Conservation (phyloP, 257 asterid genomes). For the Solanum okadae region DNA sequence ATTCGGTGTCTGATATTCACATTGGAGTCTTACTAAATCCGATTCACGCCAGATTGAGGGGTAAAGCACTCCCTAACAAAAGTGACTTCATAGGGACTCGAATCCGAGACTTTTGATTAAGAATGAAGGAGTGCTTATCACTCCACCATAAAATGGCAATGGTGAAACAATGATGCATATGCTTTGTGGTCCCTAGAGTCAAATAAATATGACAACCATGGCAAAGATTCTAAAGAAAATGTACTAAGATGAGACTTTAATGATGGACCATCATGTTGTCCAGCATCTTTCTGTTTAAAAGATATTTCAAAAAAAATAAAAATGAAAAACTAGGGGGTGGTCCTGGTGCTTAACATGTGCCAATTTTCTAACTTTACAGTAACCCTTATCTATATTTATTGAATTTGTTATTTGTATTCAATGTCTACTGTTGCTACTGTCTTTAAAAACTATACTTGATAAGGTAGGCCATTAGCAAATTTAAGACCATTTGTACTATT, state of each 20-base stretch:
- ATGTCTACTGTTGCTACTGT: background rate
- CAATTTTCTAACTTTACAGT: background rate
- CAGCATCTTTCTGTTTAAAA: background rate
- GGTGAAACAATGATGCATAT: background rate
- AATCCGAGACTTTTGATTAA: no score
- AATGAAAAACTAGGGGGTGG: background rate
- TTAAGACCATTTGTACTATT: background rate
- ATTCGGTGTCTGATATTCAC: no score
- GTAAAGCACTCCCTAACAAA: no score
- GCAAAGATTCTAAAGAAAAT: background rate
- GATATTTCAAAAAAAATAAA: background rate
- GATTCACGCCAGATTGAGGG: no score
- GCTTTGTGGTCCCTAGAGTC: background rate
- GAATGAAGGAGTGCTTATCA: background rate
- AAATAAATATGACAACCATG: background rate
- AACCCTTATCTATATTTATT: background rate
- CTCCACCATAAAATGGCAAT: background rate
- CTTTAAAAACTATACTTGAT: background rate
- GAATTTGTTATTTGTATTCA: background rate
- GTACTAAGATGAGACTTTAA: background rate
- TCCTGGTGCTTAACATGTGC: constrained; percentile 1
- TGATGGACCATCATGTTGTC: background rate
- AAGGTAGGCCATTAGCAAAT: background rate
- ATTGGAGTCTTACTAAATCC: no score
- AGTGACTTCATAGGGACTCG: no score